Evolutionary conservation across 768 basidiomycete genomes (phyloP).

Genomic region (Mycena vulgaris): DNA sequence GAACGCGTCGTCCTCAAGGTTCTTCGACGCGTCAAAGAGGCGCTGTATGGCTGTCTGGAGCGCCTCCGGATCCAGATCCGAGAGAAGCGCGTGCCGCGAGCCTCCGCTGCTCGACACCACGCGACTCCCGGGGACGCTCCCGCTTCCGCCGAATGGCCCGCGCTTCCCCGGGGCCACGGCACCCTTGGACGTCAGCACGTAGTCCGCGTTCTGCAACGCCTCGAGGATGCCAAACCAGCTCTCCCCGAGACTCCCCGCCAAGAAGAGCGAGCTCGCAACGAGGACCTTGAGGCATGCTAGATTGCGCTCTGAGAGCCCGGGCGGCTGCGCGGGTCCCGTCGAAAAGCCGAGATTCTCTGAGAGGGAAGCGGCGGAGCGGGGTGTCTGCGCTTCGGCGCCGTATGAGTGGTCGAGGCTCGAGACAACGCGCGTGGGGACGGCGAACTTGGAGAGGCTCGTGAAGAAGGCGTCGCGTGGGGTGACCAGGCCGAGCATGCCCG

Average conservation of each 20-base stretch:
- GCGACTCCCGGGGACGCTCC: constrained; percentile 52
- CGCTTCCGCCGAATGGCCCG: constrained; percentile 45
- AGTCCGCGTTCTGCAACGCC: constrained; percentile 94
- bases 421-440: constrained; percentile 92
- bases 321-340: constrained; percentile 66
- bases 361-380: constrained; percentile 70
- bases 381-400: constrained; percentile 67
- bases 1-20: constrained; percentile 88
- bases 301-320: constrained; percentile 90
- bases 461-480: constrained; percentile 97
- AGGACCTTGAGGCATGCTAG: constrained; percentile 91
- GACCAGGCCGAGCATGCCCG: constrained; percentile 88
- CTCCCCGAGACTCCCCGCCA: constrained; percentile 89
- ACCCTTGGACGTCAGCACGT: constrained; percentile 82
- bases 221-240: constrained; percentile 96
- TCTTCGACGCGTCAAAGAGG: constrained; percentile 89
- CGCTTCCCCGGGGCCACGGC: constrained; percentile 52
- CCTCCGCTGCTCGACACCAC: constrained; percentile 53
- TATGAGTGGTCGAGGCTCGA: constrained; percentile 79
- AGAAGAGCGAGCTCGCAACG: constrained; percentile 81
- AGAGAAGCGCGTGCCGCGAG: constrained; percentile 73
- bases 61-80: constrained; percentile 83
- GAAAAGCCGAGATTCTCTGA: constrained; percentile 80
- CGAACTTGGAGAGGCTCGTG: constrained; percentile 89
- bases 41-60: constrained; percentile 83